Base-by-base conservation (phyloP, 768 basidiomycete genomes). In the Phylloporus rhodoxanthus region DNA sequence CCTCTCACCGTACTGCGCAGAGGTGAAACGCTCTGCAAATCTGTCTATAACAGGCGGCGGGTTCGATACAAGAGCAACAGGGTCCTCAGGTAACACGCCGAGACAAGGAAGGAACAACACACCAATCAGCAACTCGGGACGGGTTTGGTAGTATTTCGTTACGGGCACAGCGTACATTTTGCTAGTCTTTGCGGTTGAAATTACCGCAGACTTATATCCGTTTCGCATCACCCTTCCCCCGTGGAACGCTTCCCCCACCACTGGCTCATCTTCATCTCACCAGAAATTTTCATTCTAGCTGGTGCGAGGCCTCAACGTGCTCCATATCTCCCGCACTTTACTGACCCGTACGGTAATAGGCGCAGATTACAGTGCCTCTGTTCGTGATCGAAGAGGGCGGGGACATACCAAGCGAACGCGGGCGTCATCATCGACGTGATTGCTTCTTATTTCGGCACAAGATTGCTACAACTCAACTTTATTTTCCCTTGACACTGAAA, bases 121-220 rank as follows among this genome's bases (percentile, higher is more conserved):
- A 36, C 47, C 38, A 47, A 40, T 47, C 47, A 40, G n/a, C n/a
- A n/a, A n/a, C n/a, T n/a, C n/a, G n/a, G n/a, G n/a, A n/a, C n/a
- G n/a, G n/a, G n/a, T n/a, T n/a, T n/a, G n/a, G n/a, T n/a, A n/a
- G n/a, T n/a, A n/a, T n/a, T n/a, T n/a, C n/a, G n/a, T n/a, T n/a
- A 38, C 29, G 4, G 33, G 28, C 39, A 47, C 57, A 23, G 50
- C 32, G 41, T 45, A 39, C 37, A 52, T 50, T 50, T 48, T 51
- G 51, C 48, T 21, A 36, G 39, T 30, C 29, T 30, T 30, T 30
- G 5, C 29, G 29, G 11, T 30, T 11, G 13, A 30, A 30, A 30
- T 30, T 30, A 30, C 29, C 29, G 29, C 13, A 30, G 32, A 48
- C 43, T 54, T 54, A 60, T 61, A 61, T 60, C 60, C 61, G 60